Base-by-base conservation (phyloP, 2,329 filamentous ascomycete genomes). In the Fusarium brevicatenulatum region DNA sequence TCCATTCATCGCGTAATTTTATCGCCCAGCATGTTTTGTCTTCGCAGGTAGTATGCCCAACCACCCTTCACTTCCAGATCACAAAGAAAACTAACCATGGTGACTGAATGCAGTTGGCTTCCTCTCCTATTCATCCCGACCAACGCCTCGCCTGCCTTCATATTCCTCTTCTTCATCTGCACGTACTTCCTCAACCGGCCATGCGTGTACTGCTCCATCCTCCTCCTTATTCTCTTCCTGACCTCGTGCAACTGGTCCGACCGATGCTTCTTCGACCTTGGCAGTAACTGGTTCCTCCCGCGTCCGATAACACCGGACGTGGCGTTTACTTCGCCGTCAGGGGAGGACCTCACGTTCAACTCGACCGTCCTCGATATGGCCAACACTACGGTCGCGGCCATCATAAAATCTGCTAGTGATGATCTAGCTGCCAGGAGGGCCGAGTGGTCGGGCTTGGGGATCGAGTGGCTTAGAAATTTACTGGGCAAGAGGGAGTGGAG, bases 111-210 rank as follows among this genome's bases (percentile, higher is more conserved):
- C 25, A 95, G 93, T 83, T 95, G 93, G 92, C 89, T 96, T 57
- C 93, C 93, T 36, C 91, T 96, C 76, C 93, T 96, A 81, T 95
- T 96, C 83, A 95, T 96, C 77, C 93, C 93, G 58, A 94, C 93
- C 67, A 95, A 95, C 81, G 92, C 93, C 76, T 95, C 93, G 65
- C 93, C 93, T 32, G 89, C 93, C 78, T 95, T 95, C 85, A 93
- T 96, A 81, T 90, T 95, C 84, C 89, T 94, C 83, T 94, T 96
- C 87, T 92, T 99, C 85, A 88, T 94, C 74, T 94, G 95, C 82
- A 97, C 95, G 74, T 98, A 97, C 87, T 93, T 97, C 84, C 91
- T 99, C 78, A 97, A 98, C 85, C 92, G 95, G 62, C 96, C 96
- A 60, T 99, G 96, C 86, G 92, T 97, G 77, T 99, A 99, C 88